A percentile compares a stretch with the other conserved stretches of the same genome.
Evolutionary conservation across 768 basidiomycete genomes (phyloP).

Genomic region (Mycena leptocephala): DNA sequence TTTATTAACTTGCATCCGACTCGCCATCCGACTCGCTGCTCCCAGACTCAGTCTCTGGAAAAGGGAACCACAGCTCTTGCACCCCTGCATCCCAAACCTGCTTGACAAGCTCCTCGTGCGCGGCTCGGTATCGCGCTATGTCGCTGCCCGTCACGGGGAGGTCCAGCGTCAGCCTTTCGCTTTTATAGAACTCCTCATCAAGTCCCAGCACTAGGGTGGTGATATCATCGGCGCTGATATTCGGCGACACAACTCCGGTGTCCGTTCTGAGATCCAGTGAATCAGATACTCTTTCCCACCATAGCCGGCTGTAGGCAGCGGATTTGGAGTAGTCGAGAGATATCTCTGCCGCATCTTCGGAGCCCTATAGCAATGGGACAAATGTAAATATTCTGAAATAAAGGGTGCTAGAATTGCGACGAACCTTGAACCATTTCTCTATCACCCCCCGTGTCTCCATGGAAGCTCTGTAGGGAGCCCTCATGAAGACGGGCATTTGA

Average conservation of each 20-base stretch:
- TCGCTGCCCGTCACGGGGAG: not conserved
- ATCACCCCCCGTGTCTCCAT: not conserved
- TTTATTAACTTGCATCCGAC: too few relatives aligned
- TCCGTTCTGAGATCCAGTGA: not conserved
- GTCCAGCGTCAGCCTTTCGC: too few relatives aligned
- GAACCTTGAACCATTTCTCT: not conserved
- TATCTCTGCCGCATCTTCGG: not conserved
- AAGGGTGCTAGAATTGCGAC: not conserved
- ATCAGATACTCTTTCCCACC: not conserved
- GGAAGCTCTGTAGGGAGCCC: too few relatives aligned
- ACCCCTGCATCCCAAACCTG: not conserved
- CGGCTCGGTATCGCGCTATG: conserved; percentile 1
- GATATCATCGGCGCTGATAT: not conserved
- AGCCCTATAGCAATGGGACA: conserved; percentile 3
- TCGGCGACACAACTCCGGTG: not conserved
- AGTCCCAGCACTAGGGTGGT: too few relatives aligned
- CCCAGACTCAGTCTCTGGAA: too few relatives aligned
- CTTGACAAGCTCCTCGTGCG: not conserved
- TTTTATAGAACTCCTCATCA: not conserved
- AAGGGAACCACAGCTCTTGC: conserved; percentile 3
- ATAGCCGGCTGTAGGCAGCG: not conserved
- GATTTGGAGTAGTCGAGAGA: not conserved
- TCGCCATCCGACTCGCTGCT: too few relatives aligned
- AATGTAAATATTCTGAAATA: not conserved
- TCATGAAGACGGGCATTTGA: not conserved